phyloP scores from a whole-genome alignment of 2,329 filamentous ascomycete genomes.

The Orbilia oligospora region DNA sequence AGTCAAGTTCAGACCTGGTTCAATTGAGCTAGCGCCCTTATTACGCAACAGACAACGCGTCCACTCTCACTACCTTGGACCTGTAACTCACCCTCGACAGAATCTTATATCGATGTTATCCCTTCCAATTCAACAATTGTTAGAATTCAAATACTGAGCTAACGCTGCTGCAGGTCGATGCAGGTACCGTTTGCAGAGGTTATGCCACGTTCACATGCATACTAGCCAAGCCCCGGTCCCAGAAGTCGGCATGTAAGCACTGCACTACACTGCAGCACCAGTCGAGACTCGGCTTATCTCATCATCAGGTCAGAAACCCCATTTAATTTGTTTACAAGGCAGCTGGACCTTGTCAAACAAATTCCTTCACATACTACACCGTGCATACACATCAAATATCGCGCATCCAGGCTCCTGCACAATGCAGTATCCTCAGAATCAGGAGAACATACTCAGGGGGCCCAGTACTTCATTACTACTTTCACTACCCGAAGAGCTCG shows the following conservation, averaged over 20 bases:
- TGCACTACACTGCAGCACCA: conserved; percentile 27
- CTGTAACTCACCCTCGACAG: conserved; percentile 6
- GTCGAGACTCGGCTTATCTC: conserved; percentile 37
- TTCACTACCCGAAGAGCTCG: conserved; percentile 48
- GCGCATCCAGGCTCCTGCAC: conserved; percentile 8
- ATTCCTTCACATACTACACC: conserved; percentile 4
- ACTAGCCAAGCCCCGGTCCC: conserved; percentile 16
- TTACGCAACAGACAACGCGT: conserved; percentile 56
- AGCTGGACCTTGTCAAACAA: conserved; percentile 13
- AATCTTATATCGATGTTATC: conserved; percentile 15
- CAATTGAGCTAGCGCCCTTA: conserved; percentile 36
- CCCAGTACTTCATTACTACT: background rate
- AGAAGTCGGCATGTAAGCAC: conserved; percentile 30
- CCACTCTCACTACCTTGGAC: conserved; percentile 28
- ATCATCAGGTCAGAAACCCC: conserved; percentile 27
- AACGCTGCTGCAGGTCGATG: conserved; percentile 30
- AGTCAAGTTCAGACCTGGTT: conserved; percentile 14
- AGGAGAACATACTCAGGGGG: background rate
- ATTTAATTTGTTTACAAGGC: conserved; percentile 4
- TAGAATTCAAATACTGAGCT: conserved; percentile 1
- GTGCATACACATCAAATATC: conserved; percentile 11
- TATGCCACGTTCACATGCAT: conserved; percentile 57
- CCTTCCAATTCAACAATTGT: conserved; percentile 27
- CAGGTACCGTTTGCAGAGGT: conserved; percentile 60
- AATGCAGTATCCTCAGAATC: conserved; percentile 21